Evolutionary conservation across 495 filamentous ascomycete species (phyloP).

Genomic region (Penicillium egyptiacum): DNA sequence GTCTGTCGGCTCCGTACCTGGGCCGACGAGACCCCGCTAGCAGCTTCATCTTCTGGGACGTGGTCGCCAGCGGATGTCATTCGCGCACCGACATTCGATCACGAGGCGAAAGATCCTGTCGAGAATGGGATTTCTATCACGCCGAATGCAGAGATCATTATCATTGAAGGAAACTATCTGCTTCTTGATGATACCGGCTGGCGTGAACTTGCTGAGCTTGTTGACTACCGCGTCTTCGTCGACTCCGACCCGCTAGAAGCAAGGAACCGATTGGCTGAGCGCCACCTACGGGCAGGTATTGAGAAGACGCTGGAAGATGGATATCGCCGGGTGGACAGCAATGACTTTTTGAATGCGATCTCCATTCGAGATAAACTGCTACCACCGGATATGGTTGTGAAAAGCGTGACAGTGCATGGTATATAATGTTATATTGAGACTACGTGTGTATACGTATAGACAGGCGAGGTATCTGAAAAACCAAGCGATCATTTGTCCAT

Average conservation of each 20-base stretch:
- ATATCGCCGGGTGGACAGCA: slow-evolving; percentile 39
- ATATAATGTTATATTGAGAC: neutral
- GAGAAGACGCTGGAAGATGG: slow-evolving; percentile 43
- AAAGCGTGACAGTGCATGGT: slow-evolving; percentile 20
- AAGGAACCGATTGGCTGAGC: slow-evolving; percentile 33
- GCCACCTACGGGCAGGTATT: slow-evolving; percentile 42
- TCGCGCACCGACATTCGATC: slow-evolving; percentile 40
- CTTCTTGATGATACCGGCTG: slow-evolving; percentile 36
- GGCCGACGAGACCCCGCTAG: slow-evolving; percentile 26
- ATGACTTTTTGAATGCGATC: slow-evolving; percentile 44
- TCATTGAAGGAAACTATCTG: slow-evolving; percentile 43
- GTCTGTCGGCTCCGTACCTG: slow-evolving; percentile 22
- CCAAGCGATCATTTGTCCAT: neutral
- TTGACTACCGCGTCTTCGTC: slow-evolving; percentile 40
- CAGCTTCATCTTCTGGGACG: neutral
- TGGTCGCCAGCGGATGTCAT: slow-evolving; percentile 21
- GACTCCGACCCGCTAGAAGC: slow-evolving; percentile 38
- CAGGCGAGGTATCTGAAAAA: neutral
- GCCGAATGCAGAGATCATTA: slow-evolving; percentile 31
- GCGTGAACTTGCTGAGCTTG: slow-evolving; percentile 26
- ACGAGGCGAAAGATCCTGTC: slow-evolving; percentile 43
- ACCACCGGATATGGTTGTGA: slow-evolving; percentile 31
- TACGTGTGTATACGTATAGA: neutral
- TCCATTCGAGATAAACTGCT: slow-evolving; percentile 31
- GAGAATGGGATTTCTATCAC: slow-evolving; percentile 37